phyloP scores from a whole-genome alignment of 1,284 basidiomycete species.

The Hortiboletus rubellus region DNA sequence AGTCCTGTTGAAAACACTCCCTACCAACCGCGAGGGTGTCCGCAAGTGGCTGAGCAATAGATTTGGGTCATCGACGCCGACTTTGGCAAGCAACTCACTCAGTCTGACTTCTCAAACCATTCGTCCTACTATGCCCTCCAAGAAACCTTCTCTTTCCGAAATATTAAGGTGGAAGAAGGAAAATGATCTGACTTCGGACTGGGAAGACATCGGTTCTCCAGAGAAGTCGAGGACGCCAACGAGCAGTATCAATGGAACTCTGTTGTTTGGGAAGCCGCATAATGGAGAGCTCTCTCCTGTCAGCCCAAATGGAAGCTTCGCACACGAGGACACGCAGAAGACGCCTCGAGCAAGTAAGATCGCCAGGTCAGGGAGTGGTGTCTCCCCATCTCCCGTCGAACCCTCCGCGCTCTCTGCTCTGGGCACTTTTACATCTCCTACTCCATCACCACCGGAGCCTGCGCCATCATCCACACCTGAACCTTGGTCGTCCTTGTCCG shows the following conservation, averaged over 20 bases:
- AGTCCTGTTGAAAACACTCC: conserved; percentile 54
- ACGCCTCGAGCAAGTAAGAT: conserved; percentile 36
- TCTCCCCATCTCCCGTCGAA: conserved; percentile 29
- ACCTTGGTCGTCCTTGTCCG: conserved; percentile 46
- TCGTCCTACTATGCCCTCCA: conserved; percentile 38
- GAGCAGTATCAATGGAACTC: conserved; percentile 44
- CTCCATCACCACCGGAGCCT: conserved; percentile 56
- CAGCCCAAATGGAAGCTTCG: conserved; percentile 25
- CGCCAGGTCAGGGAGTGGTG: conserved; percentile 26
- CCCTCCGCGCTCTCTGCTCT: conserved; percentile 18
- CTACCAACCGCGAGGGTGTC: conserved; percentile 70
- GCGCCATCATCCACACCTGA: conserved; percentile 69
- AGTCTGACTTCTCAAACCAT: conserved; percentile 32
- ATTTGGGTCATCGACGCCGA: conserved; percentile 46
- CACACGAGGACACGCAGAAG: conserved; percentile 32
- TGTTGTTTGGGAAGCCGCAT: conserved; percentile 33
- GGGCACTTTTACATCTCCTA: conserved; percentile 33
- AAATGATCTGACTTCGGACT: conserved; percentile 55
- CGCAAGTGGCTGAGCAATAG: conserved; percentile 72
- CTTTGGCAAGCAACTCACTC: conserved; percentile 40
- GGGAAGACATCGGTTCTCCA: conserved; percentile 56
- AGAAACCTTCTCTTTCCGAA: conserved; percentile 67
- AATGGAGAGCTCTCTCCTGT: conserved; percentile 27
- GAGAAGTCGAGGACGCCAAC: conserved; percentile 49
- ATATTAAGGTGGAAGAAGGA: conserved; percentile 55